Percentiles rank a stretch among this genome's conserved stretches.
Conservation (phyloP, 805 yeast species). For the Candida piceae region DNA sequence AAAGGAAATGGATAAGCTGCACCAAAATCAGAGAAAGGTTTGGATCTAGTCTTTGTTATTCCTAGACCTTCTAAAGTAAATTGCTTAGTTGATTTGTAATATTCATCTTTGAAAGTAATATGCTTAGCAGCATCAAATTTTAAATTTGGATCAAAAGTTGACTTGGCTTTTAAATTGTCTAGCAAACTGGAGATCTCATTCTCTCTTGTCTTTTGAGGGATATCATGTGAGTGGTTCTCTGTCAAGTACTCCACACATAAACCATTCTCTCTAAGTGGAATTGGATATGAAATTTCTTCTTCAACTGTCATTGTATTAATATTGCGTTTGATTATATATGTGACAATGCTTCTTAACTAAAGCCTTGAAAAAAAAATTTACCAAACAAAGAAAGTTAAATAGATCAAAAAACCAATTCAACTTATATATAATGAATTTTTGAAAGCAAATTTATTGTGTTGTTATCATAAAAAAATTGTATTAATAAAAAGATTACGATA, state of each 20-base stretch:
- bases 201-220: constrained; percentile 22
- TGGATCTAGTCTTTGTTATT: constrained; percentile 27
- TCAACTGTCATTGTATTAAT: constrained; percentile 13
- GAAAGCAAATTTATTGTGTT: no score
- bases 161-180: constrained; percentile 17
- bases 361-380: no score
- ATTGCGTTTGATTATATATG: no score
- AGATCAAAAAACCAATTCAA: no score
- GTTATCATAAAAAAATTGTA: no score
- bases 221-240: constrained; percentile 16
- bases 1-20: constrained; percentile 56
- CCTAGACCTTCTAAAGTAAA: constrained; percentile 34
- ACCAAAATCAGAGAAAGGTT: constrained; percentile 30
- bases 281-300: constrained; percentile 13
- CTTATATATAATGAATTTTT: no score
- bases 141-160: constrained; percentile 26
- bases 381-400: no score
- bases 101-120: constrained; percentile 31
- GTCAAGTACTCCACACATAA: constrained; percentile 13
- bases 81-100: constrained; percentile 31
- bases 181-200: constrained; percentile 18
- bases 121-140: constrained; percentile 35
- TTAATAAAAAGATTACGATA: no score
- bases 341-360: no score
- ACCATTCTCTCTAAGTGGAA: constrained; percentile 17